phyloP scores from a whole-genome alignment of 2,329 filamentous ascomycete genomes.

The Curvularia hawaiiensis region DNA sequence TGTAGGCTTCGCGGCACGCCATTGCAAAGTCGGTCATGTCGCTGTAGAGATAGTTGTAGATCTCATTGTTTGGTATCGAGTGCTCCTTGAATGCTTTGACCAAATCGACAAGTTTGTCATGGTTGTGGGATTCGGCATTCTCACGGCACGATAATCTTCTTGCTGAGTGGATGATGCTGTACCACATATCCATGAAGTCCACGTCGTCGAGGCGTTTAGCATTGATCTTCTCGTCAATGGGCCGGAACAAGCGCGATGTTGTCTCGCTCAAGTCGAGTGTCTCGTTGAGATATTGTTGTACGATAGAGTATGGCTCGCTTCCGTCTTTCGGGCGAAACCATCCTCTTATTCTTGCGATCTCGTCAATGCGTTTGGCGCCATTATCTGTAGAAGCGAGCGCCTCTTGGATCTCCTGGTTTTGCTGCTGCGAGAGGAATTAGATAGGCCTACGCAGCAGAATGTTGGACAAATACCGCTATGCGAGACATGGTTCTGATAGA shows the following conservation, averaged over 20 bases:
- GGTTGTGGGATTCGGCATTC: constrained; percentile 2
- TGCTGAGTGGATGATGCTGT: constrained; percentile 40
- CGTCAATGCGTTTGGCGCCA: constrained; percentile 33
- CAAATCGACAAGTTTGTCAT: constrained; percentile 29
- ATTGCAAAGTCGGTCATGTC: constrained; percentile 30
- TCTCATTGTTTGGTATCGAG: constrained; percentile 23
- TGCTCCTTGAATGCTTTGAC: constrained; percentile 34
- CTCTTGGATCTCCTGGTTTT: constrained; percentile 26
- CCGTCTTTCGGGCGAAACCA: constrained; percentile 37
- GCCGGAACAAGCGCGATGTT: constrained; percentile 23
- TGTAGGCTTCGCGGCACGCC: constrained; percentile 36
- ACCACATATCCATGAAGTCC: constrained; percentile 35
- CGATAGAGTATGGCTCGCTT: constrained; percentile 27
- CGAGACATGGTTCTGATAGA: constrained; percentile 13
- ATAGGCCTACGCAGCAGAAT: neutral
- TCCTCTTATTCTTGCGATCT: constrained; percentile 35
- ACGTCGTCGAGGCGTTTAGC: constrained; percentile 25
- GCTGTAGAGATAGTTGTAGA: constrained; percentile 28
- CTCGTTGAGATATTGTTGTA: constrained; percentile 34
- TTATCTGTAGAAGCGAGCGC: constrained; percentile 22
- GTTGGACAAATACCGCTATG: constrained; percentile 11
- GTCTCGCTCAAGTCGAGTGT: constrained; percentile 21
- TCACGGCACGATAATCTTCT: constrained; percentile 28
- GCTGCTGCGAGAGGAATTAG: constrained; percentile 20
- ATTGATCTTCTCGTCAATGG: constrained; percentile 36